Evolutionary conservation across 2,329 filamentous ascomycete genomes (phyloP), one percentile per base, ranked within the genome.

Genomic region (Chaetomiaceae sp.): DNA sequence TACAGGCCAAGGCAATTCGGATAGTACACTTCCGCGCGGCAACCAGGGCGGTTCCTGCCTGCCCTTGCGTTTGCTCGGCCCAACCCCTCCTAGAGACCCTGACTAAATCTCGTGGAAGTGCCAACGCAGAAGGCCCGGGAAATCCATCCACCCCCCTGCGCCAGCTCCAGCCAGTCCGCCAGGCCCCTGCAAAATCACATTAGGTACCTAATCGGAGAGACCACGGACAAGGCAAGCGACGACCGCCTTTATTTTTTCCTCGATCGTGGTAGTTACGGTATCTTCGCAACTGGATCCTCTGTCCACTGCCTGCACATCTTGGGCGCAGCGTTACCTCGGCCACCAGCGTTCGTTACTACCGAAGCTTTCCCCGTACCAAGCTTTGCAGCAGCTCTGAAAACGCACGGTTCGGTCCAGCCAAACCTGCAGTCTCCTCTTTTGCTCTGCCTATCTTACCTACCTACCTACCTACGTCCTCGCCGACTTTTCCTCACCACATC

Each of bases 1-100:
- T 42, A 3, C 17, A 19, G 30, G 30, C 43, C 34, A 29, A 17
- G 27, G 30, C 17, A 41, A 10, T 9, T 5, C 17, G n/a, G 11
- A 29, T 15, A 29, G 34, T 30, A 27, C 32, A 22, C 15, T 47
- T 33, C 14, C 27, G 30, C n/a, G 20, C 14, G 15, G 10, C 24
- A n/a, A 20, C 18, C 33, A 20, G 27, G 42, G n/a, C 26, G 29
- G 27, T 27, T 32, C 43, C 18, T 22, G 27, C n/a, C 24, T 26
- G 45, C 38, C 27, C 26, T 39, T 26, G 38, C 27, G 26, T 40
- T 11, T 39, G 38, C 45, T 14, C 20, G 49, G 37, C 52, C 52
- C 50, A 54, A 50, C 52, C 52, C 52, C 50, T 54, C 52, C 47
- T 43, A 48, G 7, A 11, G 26, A 47, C 42, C 39, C 9, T 34